Evolutionary conservation across 2,329 filamentous ascomycete genomes (phyloP).

Genomic region (Diaporthe ilicicola): DNA sequence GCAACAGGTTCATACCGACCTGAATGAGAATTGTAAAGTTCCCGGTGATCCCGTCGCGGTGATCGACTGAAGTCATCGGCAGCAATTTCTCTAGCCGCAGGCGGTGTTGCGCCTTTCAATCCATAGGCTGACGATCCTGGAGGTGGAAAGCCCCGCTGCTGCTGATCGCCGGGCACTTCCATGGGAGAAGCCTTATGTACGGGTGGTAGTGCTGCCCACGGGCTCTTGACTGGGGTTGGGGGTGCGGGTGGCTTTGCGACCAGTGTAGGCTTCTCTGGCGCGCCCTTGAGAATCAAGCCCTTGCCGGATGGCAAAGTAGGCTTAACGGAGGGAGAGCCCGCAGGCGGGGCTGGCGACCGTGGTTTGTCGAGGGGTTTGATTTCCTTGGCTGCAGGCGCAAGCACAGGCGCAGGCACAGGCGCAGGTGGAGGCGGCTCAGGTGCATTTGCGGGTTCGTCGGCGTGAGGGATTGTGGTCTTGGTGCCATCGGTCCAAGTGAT

Average conservation of each 20-base stretch:
- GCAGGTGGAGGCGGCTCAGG: slow-evolving; percentile 41
- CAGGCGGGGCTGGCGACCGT: slow-evolving; percentile 44
- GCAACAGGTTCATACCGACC: slow-evolving; percentile 90
- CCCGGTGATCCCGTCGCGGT: slow-evolving; percentile 81
- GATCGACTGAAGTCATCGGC: slow-evolving; percentile 92
- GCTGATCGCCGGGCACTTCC: slow-evolving; percentile 55
- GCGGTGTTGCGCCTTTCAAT: slow-evolving; percentile 62
- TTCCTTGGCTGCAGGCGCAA: slow-evolving; percentile 37
- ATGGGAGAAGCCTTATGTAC: slow-evolving; percentile 82
- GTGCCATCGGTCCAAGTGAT: slow-evolving; percentile 91
- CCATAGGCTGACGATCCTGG: slow-evolving; percentile 63
- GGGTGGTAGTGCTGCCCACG: slow-evolving; percentile 88
- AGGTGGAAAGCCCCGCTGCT: slow-evolving; percentile 55
- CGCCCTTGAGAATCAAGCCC: slow-evolving; percentile 70
- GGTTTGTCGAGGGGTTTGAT: slow-evolving; percentile 50
- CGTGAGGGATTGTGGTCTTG: slow-evolving; percentile 76
- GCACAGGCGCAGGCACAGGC: slow-evolving; percentile 36
- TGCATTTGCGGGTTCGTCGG: slow-evolving; percentile 55
- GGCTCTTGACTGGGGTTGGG: slow-evolving; percentile 81
- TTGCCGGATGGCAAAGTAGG: slow-evolving; percentile 62
- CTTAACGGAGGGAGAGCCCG: slow-evolving; percentile 52
- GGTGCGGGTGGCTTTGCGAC: slow-evolving; percentile 75
- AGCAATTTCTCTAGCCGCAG: slow-evolving; percentile 81
- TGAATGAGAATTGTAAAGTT: slow-evolving; percentile 94
- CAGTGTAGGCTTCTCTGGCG: slow-evolving; percentile 75